A percentile compares a stretch with the other conserved stretches of the same genome.
Conservation (phyloP, 1,139 yeast genomes). For the Yamadazyma dendronema region DNA sequence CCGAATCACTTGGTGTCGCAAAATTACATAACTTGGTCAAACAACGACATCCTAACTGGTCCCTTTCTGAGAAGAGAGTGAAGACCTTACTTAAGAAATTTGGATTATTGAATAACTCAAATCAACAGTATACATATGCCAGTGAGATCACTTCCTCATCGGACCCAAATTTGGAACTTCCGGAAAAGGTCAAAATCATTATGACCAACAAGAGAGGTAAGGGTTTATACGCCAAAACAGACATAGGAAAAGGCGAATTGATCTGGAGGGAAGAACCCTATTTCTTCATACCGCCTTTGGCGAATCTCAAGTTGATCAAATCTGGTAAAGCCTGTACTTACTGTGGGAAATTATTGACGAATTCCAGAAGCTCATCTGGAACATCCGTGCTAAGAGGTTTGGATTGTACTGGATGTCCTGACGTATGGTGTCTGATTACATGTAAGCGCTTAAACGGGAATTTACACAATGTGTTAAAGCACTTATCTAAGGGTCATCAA, state of each 20-base stretch:
- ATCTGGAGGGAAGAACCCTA: slow-evolving; percentile 65
- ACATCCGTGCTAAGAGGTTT: slow-evolving; percentile 48
- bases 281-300: slow-evolving; percentile 70
- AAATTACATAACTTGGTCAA: slow-evolving; percentile 56
- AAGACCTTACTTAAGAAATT: slow-evolving; percentile 52
- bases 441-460: slow-evolving; percentile 57
- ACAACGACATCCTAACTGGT: slow-evolving; percentile 57
- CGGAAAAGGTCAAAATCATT: slow-evolving; percentile 42
- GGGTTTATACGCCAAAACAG: slow-evolving; percentile 45
- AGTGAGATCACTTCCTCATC: slow-evolving; percentile 52
- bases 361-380: slow-evolving; percentile 21
- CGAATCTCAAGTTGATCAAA: slow-evolving; percentile 59
- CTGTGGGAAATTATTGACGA: slow-evolving; percentile 66
- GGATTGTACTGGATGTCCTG: slow-evolving; percentile 67
- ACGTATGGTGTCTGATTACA: slow-evolving; percentile 67
- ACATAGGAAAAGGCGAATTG: slow-evolving; percentile 48
- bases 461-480: slow-evolving; percentile 62
- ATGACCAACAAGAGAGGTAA: slow-evolving; percentile 45
- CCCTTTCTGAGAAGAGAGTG: slow-evolving; percentile 58
- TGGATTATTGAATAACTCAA: slow-evolving; percentile 42
- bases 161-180: slow-evolving; percentile 51
- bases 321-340: slow-evolving; percentile 74
- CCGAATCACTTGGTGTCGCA: slow-evolving; percentile 56
- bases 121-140: slow-evolving; percentile 45
- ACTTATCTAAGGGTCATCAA: slow-evolving; percentile 36